Conservation (phyloP, 176 grass and related monocot genomes). For the Cymbopogon citratus region DNA sequence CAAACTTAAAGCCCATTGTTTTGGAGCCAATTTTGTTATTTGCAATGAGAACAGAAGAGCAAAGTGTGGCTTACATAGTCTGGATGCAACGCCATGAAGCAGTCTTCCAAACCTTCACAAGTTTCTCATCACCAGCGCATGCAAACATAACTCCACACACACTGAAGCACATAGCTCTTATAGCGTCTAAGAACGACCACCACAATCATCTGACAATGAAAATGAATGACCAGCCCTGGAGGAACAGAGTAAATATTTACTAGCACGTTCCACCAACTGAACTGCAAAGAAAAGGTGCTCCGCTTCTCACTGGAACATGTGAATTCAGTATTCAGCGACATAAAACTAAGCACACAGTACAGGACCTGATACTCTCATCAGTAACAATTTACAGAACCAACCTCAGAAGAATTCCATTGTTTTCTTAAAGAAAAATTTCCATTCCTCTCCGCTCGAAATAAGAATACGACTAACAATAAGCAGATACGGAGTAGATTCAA, state of each 20-base stretch:
- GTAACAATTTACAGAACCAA: not conserved
- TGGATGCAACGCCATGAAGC: conserved; percentile 54
- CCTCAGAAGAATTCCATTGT: too few species aligned
- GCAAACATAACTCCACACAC: conserved; percentile 45
- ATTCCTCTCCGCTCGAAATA: not conserved
- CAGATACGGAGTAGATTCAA: conserved; percentile 6
- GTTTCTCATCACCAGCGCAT: conserved; percentile 77
- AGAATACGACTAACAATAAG: not conserved
- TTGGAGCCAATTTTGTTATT: not conserved
- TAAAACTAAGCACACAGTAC: not conserved
- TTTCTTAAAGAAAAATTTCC: not conserved
- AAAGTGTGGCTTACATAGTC: conserved; percentile 47
- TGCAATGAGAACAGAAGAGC: not conserved
- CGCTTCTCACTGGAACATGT: not conserved
- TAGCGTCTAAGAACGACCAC: conserved; percentile 42
- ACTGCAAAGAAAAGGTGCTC: not conserved
- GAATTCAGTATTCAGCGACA: not conserved
- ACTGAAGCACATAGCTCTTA: conserved; percentile 63
- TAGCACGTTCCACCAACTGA: not conserved
- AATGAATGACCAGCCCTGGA: conserved; percentile 42
- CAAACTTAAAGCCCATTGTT: not conserved
- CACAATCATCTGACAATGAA: conserved; percentile 40
- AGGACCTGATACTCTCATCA: not conserved
- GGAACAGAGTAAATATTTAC: conserved; percentile 23
- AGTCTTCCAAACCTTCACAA: conserved; percentile 81